Conservation (phyloP, 192 early-diverging fungal species). For the Coemansia furcata region DNA sequence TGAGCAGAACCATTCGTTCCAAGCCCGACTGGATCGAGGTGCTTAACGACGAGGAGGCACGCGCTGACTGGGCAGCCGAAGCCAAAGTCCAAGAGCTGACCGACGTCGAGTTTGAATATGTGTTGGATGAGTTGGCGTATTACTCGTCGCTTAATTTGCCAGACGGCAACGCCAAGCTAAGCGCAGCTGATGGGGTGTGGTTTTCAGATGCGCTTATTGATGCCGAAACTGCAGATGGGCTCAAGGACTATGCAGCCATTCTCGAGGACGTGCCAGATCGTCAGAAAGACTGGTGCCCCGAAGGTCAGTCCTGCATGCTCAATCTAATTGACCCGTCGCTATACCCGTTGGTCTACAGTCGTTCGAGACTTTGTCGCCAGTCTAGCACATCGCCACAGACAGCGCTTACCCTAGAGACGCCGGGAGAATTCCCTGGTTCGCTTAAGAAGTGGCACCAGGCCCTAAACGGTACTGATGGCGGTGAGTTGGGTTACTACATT, state of each 20-base stretch:
- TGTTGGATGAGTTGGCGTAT: slow-evolving; percentile 30
- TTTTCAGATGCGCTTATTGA: slow-evolving; percentile 15
- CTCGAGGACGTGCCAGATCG: neutral
- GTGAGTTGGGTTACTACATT: neutral
- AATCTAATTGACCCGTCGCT: slow-evolving; percentile 48
- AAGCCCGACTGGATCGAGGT: slow-evolving; percentile 30
- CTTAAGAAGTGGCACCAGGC: neutral
- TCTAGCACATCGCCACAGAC: neutral
- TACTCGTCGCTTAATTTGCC: slow-evolving; percentile 13
- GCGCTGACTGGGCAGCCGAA: neutral
- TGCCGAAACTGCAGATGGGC: neutral
- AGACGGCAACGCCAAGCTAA: neutral
- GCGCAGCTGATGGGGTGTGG: slow-evolving; percentile 11
- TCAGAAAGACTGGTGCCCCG: slow-evolving; percentile 54
- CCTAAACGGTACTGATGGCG: neutral
- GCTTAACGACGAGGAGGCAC: slow-evolving; percentile 8
- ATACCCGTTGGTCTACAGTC: slow-evolving; percentile 19
- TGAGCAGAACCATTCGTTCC: slow-evolving; percentile 25
- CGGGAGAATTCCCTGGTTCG: neutral
- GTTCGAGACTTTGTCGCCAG: neutral
- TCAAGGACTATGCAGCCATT: slow-evolving; percentile 3
- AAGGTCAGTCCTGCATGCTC: slow-evolving; percentile 38
- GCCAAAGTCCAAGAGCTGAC: slow-evolving; percentile 5
- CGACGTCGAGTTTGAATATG: slow-evolving; percentile 16
- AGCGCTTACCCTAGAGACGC: neutral